Evolutionary conservation across 2,329 filamentous ascomycete genomes (phyloP).

Genomic region (Hypoxylon sp.): DNA sequence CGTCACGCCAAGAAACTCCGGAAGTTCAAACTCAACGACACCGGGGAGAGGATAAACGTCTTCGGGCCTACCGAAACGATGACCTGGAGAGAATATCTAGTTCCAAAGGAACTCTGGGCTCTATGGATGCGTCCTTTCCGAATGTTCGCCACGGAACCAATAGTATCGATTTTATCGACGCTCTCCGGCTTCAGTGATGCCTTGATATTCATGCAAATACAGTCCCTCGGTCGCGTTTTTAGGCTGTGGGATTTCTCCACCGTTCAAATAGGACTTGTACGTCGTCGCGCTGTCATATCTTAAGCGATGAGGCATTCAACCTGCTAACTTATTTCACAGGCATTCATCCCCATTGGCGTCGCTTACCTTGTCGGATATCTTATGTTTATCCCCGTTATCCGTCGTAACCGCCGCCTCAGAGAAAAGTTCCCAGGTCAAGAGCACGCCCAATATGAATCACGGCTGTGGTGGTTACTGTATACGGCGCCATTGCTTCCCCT

Average conservation of each 20-base stretch:
- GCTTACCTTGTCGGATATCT: slow-evolving; percentile 72
- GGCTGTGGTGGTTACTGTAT: slow-evolving; percentile 71
- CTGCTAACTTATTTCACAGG: slow-evolving; percentile 41
- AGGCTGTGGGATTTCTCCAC: slow-evolving; percentile 69
- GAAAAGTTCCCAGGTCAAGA: slow-evolving; percentile 60
- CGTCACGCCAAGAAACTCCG: slow-evolving; percentile 68
- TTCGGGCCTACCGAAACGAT: slow-evolving; percentile 64
- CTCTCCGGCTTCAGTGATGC: slow-evolving; percentile 74
- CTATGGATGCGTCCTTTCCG: slow-evolving; percentile 73
- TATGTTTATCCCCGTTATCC: slow-evolving; percentile 66
- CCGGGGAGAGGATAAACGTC: slow-evolving; percentile 58
- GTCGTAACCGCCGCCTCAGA: slow-evolving; percentile 56
- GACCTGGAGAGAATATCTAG: slow-evolving; percentile 53
- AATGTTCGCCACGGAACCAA: slow-evolving; percentile 73
- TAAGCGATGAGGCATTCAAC: neutral
- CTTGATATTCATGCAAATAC: slow-evolving; percentile 75
- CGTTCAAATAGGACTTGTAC: slow-evolving; percentile 48
- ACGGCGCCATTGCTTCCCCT: slow-evolving; percentile 70
- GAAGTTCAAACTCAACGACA: slow-evolving; percentile 46
- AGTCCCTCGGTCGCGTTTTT: slow-evolving; percentile 72
- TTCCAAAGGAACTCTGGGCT: slow-evolving; percentile 58
- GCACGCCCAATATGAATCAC: slow-evolving; percentile 71
- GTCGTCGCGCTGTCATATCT: slow-evolving; percentile 1
- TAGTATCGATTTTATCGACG: slow-evolving; percentile 70
- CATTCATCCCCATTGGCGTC: slow-evolving; percentile 61